These are phyloP conservation scores for Sporisorium exsertum DNA, from an alignment of 1,284 basidiomycete genomes.

Conservation along the genomic window DNA sequence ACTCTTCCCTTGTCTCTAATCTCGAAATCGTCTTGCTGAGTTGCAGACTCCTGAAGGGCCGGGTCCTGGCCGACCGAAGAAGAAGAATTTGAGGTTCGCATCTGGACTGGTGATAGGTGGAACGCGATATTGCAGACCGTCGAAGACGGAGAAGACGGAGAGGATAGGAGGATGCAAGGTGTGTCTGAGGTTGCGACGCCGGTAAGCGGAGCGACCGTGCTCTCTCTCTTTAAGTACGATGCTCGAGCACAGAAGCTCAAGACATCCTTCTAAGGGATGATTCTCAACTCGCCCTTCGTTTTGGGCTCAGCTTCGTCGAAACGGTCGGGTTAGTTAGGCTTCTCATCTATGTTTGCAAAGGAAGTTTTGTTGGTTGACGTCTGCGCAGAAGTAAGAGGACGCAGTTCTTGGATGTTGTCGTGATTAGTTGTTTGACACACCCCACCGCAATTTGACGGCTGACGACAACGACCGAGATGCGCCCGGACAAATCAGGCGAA, in stretches of 20 bases:
- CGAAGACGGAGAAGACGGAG: too few relatives aligned
- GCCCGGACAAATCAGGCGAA: background rate
- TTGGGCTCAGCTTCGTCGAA: background rate
- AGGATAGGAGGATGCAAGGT: background rate
- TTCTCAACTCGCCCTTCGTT: background rate
- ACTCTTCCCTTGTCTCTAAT: background rate
- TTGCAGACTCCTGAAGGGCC: too few relatives aligned
- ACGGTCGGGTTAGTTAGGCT: background rate
- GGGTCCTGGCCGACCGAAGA: background rate
- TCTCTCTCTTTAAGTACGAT: background rate
- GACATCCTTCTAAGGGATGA: background rate
- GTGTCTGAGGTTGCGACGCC: background rate
- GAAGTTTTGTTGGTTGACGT: background rate
- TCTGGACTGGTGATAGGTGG: too few relatives aligned
- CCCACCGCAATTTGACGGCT: background rate
- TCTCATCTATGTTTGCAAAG: background rate
- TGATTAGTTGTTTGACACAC: conserved; percentile 7
- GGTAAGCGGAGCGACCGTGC: background rate
- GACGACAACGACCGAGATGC: background rate
- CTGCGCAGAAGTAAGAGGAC: background rate
- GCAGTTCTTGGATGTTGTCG: background rate
- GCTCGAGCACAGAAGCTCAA: background rate
- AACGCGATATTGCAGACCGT: too few relatives aligned
- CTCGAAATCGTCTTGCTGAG: background rate
- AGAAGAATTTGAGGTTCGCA: background rate